phyloP scores from a whole-genome alignment of 2,329 filamentous ascomycete species.

The Aureobasidium sp. region DNA sequence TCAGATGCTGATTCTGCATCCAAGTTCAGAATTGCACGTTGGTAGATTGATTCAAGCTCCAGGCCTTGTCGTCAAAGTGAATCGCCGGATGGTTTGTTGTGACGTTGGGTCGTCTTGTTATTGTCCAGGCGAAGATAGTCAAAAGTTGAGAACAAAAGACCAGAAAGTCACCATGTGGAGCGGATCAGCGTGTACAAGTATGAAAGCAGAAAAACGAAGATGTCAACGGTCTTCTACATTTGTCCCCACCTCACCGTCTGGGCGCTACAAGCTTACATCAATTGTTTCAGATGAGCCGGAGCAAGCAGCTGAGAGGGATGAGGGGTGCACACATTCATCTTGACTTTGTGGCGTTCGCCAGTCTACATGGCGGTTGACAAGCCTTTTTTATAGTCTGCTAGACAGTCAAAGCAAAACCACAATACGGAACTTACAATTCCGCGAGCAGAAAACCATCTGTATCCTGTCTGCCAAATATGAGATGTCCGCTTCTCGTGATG shows the following conservation, averaged over 20 bases:
- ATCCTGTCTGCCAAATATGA: background rate
- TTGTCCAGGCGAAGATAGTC: background rate
- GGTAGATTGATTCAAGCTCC: background rate
- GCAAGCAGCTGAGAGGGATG: background rate
- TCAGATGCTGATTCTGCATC: background rate
- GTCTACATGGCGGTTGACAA: background rate
- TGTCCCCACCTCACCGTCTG: background rate
- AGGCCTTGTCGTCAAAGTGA: background rate
- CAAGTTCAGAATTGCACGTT: too few species aligned
- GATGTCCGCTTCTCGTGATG: background rate
- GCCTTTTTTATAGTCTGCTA: background rate
- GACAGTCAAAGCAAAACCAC: background rate
- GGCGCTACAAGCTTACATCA: background rate
- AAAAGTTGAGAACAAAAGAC: background rate
- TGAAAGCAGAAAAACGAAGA: slow-evolving; percentile 2
- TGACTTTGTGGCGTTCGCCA: background rate
- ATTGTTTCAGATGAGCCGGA: slow-evolving; percentile 3
- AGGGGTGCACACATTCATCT: background rate
- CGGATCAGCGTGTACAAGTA: slow-evolving; percentile 1
- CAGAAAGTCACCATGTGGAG: background rate
- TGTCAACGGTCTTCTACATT: background rate
- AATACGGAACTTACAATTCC: background rate
- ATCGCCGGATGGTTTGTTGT: background rate
- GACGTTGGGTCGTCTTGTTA: background rate
- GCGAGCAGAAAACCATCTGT: background rate